Evolutionary conservation across 2,329 filamentous ascomycete species (phyloP).

Genomic region (Phialophora macrospora): DNA sequence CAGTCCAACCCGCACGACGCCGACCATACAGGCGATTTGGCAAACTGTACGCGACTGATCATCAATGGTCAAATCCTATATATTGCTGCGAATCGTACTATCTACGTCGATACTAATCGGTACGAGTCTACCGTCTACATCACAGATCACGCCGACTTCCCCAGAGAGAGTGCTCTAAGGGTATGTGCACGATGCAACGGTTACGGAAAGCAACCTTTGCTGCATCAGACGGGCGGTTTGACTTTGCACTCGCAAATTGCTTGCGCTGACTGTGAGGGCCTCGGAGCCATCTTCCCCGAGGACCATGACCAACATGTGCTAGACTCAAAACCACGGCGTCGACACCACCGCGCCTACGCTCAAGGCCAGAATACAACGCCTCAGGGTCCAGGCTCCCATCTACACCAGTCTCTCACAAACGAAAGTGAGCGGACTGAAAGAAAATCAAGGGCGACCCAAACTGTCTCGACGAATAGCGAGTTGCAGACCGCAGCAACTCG

Average conservation of each 20-base stretch:
- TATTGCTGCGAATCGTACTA: neutral
- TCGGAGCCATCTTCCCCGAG: neutral
- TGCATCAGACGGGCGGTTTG: neutral
- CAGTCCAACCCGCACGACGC: neutral
- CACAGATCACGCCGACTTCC: neutral
- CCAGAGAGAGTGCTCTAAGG: neutral
- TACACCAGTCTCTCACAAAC: neutral
- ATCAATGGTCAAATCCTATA: neutral
- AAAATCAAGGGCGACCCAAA: neutral
- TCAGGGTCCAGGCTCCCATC: neutral
- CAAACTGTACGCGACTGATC: neutral
- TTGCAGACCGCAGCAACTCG: neutral
- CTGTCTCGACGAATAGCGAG: neutral
- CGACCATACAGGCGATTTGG: neutral
- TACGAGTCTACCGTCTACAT: neutral
- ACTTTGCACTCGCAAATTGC: neutral
- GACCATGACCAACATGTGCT: neutral
- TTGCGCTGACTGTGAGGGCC: neutral
- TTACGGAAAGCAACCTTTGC: neutral
- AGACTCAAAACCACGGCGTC: too few relatives aligned
- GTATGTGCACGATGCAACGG: neutral
- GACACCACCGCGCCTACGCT: neutral
- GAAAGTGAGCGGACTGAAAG: neutral
- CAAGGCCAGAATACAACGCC: neutral
- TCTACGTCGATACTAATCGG: neutral